Base-by-base conservation (phyloP, 2,329 filamentous ascomycete species). In the Onygenales sp. region DNA sequence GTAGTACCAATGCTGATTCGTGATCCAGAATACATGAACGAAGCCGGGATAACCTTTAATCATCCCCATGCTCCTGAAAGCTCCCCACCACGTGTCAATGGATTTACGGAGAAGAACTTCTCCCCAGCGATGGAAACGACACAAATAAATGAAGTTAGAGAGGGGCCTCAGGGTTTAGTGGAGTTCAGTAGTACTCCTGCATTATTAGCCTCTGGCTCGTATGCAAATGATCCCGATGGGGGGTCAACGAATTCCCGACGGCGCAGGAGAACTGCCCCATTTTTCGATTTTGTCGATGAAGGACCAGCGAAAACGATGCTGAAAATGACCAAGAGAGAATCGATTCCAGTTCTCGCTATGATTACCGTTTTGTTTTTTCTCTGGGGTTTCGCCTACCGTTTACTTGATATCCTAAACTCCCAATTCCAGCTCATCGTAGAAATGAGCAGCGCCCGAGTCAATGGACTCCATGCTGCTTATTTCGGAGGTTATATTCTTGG, bases 361-460 rank as follows among this genome's bases (percentile, higher is more conserved):
- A 89, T 94, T 21, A 88, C 87, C 1, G 79, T 91, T 6, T 74
- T 95, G 0, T 95, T 95, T 70, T 83, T 95, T 58, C 74, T 95
- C 2, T 95, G 89, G 90, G 91, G 91, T 0, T 86, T 95, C 54
- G 90, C 89, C 0, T 95, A 95, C 61, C 91, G 91, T 0, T 78
- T 95, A 2, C 75, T 95, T 5, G 89, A 93, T 62, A 86, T 85
- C 0, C 78, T 96, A 32, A 95, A 95, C 65, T 62, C 66, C 0
- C 78, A 80, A 52, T 84, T 84, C 59, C 77, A 82, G 60, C 59
- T 64, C 10, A 75, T 82, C 10, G 76, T 78, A 1, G 64, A 69
- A 5, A 75, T 79, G 64, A 72, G 66, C 6, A 58, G 67, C 5
- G 14, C 14, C 14, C 14, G 14, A 17, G 14, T 17, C 14, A 17